These are phyloP conservation scores for Helicocarpus griseus DNA, from an alignment of 2,329 filamentous ascomycete genomes.

Conservation along the genomic window DNA sequence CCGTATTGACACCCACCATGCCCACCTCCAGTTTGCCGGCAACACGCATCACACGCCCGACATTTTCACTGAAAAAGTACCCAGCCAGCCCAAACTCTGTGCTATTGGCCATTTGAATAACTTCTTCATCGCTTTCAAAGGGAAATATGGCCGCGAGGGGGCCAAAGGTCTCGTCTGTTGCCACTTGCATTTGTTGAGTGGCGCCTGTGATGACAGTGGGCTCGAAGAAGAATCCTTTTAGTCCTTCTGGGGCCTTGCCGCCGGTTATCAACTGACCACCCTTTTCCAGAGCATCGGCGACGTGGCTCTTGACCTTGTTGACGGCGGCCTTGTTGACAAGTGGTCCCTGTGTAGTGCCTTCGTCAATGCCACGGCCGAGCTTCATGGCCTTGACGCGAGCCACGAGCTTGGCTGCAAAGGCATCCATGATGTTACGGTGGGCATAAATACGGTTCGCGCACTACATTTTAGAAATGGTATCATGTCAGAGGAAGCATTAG, in stretches of 20 bases:
- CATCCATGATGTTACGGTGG: conserved; percentile 30
- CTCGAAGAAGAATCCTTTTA: not conserved
- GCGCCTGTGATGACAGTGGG: conserved; percentile 3
- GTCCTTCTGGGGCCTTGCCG: conserved; percentile 9
- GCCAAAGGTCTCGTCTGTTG: conserved; percentile 23
- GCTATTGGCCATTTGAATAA: conserved; percentile 21
- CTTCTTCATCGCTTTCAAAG: conserved; percentile 22
- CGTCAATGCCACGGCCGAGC: conserved; percentile 22
- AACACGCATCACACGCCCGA: conserved; percentile 51
- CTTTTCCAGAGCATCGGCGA: conserved; percentile 19
- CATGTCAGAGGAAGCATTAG: too few relatives aligned
- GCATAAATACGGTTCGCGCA: conserved; percentile 32
- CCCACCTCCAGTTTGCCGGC: conserved; percentile 70
- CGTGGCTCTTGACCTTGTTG: conserved; percentile 14
- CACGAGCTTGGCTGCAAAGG: conserved; percentile 41
- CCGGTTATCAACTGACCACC: conserved; percentile 20
- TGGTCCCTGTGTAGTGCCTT: conserved; percentile 18
- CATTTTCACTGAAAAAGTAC: conserved; percentile 43
- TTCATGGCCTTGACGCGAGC: conserved; percentile 29
- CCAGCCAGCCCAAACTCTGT: conserved; percentile 21
- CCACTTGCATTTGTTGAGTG: conserved; percentile 16
- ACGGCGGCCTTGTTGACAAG: conserved; percentile 11
- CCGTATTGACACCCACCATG: conserved; percentile 61
- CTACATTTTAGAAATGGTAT: too few relatives aligned
- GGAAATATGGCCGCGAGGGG: conserved; percentile 15